Conservation (phyloP, 2,329 filamentous ascomycete species). For the Pestalotiopsis sp. region DNA sequence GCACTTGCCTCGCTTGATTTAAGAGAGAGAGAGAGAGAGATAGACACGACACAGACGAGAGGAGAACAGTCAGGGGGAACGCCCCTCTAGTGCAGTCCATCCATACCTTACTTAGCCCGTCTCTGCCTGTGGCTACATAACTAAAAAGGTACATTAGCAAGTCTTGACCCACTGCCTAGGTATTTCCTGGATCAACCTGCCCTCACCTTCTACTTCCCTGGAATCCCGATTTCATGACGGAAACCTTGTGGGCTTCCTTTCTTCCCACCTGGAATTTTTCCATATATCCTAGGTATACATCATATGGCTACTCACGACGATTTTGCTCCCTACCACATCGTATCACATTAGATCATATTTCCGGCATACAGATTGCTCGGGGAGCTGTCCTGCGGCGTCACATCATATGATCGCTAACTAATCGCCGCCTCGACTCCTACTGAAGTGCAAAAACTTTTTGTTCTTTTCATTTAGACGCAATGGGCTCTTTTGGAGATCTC, state of each 20-base stretch:
- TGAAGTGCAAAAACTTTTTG: neutral
- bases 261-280: neutral
- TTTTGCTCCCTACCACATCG: neutral
- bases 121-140: neutral
- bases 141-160: neutral
- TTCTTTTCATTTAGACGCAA: conserved; percentile 19
- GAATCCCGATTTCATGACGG: neutral
- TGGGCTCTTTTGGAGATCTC: conserved; percentile 37
- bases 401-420: neutral
- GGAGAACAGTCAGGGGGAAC: neutral
- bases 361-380: neutral
- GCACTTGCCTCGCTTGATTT: conserved; percentile 9
- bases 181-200: neutral
- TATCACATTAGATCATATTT: neutral
- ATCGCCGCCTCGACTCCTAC: neutral
- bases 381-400: neutral
- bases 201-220: neutral
- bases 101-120: neutral
- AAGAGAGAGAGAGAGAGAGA: neutral
- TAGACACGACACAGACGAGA: neutral
- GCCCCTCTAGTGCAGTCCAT: neutral
- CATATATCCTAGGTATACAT: neutral
- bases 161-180: neutral
- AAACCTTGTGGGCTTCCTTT: neutral
- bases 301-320: neutral